Percentiles rank a stretch among this genome's conserved stretches.
Conservation (phyloP, 495 filamentous ascomycete genomes). For the Penicillium samsonianum region DNA sequence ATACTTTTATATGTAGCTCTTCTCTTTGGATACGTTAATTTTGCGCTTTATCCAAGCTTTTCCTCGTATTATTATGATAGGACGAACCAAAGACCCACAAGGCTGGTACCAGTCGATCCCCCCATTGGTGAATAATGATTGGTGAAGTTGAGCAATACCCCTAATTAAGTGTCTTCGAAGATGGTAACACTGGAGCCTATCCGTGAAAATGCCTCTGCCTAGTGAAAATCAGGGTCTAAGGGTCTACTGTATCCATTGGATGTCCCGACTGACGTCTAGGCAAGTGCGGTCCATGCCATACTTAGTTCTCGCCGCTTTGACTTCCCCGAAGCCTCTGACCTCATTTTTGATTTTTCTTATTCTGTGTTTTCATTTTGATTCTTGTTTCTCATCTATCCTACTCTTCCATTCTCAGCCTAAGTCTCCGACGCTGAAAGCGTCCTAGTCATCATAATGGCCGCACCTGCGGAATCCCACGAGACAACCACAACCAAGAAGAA, state of each 20-base stretch:
- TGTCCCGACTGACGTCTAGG: too few species aligned
- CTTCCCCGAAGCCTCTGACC: not conserved
- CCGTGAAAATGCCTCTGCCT: slow-evolving; percentile 4
- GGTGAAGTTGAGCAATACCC: not conserved
- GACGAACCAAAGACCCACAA: not conserved
- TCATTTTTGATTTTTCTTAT: too few species aligned
- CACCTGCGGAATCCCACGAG: slow-evolving; percentile 2
- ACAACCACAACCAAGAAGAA: slow-evolving; percentile 16
- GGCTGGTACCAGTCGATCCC: not conserved
- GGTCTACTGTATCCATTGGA: too few species aligned
- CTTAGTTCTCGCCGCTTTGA: too few species aligned
- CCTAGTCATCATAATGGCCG: not conserved
- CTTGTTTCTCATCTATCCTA: not conserved
- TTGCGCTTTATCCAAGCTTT: too few species aligned
- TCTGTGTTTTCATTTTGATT: not conserved
- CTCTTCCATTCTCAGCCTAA: not conserved
- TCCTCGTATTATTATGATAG: too few species aligned
- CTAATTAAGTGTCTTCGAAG: too few species aligned
- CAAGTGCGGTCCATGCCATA: too few species aligned
- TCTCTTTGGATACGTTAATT: too few species aligned
- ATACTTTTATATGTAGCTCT: too few species aligned
- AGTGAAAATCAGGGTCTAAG: too few species aligned
- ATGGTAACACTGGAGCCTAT: not conserved
- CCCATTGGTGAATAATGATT: not conserved
- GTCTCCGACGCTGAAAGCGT: not conserved